Percentiles rank a stretch among this genome's conserved stretches.
phyloP scores from a whole-genome alignment of 1,284 basidiomycete species.

The Tilletia caries region DNA sequence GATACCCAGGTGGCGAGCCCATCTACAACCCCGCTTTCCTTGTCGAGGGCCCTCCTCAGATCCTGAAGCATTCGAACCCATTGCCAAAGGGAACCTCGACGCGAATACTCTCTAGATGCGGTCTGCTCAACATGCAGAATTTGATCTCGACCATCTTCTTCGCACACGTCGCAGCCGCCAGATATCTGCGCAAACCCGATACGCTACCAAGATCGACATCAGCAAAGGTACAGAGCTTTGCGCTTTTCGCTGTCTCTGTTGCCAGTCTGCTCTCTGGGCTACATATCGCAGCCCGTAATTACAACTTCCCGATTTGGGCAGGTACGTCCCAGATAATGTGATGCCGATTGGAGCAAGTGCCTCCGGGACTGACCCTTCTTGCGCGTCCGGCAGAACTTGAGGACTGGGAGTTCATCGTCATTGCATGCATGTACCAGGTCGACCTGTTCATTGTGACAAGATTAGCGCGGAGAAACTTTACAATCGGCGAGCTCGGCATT shows the following conservation, averaged over 20 bases:
- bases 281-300: constrained; percentile 38
- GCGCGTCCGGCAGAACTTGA: constrained; percentile 23
- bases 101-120: constrained; percentile 33
- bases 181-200: constrained; percentile 31
- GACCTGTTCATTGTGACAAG: constrained; percentile 83
- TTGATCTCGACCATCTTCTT: constrained; percentile 32
- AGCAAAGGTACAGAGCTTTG: constrained; percentile 52
- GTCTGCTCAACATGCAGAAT: constrained; percentile 39
- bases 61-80: constrained; percentile 27
- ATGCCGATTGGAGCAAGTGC: not conserved
- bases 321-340: no score
- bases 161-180: constrained; percentile 35
- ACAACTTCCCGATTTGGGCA: constrained; percentile 47
- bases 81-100: constrained; percentile 28
- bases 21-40: constrained; percentile 32
- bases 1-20: constrained; percentile 26
- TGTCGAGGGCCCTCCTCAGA: constrained; percentile 32
- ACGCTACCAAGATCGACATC: constrained; percentile 45
- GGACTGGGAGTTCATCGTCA: constrained; percentile 66
- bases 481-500: constrained; percentile 84
- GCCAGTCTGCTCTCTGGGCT: constrained; percentile 48
- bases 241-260: constrained; percentile 49
- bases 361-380: not conserved
- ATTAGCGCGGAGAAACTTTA: constrained; percentile 86
- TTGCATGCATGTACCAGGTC: constrained; percentile 82